phyloP scores from a whole-genome alignment of 768 basidiomycete species.

The Pleurotus tuoliensis region DNA sequence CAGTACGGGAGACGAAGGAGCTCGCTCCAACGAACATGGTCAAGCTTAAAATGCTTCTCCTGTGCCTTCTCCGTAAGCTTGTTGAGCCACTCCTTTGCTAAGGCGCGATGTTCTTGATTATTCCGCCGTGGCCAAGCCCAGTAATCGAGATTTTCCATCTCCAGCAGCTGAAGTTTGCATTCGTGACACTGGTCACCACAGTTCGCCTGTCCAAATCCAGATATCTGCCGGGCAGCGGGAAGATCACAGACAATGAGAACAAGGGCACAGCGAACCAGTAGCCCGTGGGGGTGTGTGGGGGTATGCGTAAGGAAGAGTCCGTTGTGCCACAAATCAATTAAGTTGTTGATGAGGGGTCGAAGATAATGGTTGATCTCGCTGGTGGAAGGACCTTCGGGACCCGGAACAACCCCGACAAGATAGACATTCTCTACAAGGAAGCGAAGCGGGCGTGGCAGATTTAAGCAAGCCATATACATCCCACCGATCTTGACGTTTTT shows the following conservation, averaged over 20 bases:
- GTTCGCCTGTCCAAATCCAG: constrained; percentile 18
- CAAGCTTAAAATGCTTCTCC: constrained; percentile 10
- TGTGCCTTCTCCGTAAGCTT: constrained; percentile 9
- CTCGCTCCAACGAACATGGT: constrained; percentile 24
- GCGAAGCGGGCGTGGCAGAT: too few species aligned
- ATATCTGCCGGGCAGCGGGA: constrained; percentile 26
- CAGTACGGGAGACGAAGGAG: constrained; percentile 30
- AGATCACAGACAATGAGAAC: constrained; percentile 29
- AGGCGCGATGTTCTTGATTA: constrained; percentile 9
- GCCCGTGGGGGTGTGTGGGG: background rate
- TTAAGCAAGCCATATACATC: too few species aligned
- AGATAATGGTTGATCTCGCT: too few species aligned
- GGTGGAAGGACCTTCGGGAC: too few species aligned
- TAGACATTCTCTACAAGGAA: too few species aligned
- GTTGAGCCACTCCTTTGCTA: constrained; percentile 14
- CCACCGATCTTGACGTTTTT: too few species aligned
- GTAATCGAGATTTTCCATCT: constrained; percentile 15
- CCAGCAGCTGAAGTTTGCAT: constrained; percentile 9
- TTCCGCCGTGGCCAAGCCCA: constrained; percentile 12
- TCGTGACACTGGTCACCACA: constrained; percentile 19
- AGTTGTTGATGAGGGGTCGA: too few species aligned
- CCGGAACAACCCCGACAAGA: too few species aligned
- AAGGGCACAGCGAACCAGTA: background rate
- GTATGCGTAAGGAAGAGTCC: background rate
- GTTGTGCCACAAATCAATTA: too few species aligned